phyloP scores from a whole-genome alignment of 1,284 basidiomycete genomes.

The Sporisorium exsertum region DNA sequence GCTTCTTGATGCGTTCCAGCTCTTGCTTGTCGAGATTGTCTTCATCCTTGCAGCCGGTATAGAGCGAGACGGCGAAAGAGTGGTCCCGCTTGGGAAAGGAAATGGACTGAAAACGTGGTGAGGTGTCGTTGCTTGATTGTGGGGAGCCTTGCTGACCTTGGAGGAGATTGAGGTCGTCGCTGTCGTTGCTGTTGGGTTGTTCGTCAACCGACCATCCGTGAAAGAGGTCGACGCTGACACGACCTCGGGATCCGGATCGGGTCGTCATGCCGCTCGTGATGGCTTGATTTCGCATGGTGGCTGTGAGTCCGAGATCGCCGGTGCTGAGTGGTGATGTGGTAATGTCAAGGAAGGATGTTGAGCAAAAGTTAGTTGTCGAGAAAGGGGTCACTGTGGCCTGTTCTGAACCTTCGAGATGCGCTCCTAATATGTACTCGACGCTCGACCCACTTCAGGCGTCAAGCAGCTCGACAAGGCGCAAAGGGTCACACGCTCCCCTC shows the following conservation, averaged over 20 bases:
- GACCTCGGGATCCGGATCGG: conserved; percentile 1
- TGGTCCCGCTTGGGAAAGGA: conserved; percentile 19
- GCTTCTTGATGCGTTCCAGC: conserved; percentile 6
- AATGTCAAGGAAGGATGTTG: background rate
- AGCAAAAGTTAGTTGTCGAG: background rate
- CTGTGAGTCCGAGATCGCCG: background rate
- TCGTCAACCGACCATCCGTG: conserved; percentile 21
- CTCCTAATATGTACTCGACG: conserved; percentile 5
- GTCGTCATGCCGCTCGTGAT: background rate
- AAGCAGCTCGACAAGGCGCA: background rate
- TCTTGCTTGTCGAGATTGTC: background rate
- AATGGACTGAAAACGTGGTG: conserved; percentile 22
- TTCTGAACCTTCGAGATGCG: background rate
- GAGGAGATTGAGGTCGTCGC: background rate
- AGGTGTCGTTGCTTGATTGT: background rate
- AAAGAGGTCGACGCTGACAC: conserved; percentile 18
- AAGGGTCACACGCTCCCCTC: background rate
- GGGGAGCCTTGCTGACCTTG: conserved; percentile 9
- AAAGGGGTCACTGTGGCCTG: background rate
- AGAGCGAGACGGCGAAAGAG: conserved; percentile 5
- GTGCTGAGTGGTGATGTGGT: background rate
- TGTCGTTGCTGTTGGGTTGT: background rate
- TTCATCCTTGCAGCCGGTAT: conserved; percentile 4
- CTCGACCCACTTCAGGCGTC: background rate
- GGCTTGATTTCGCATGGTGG: conserved; percentile 13